Evolutionary conservation across 106 monocot genomes (phyloP).

Genomic region (Gastrodia elata): DNA sequence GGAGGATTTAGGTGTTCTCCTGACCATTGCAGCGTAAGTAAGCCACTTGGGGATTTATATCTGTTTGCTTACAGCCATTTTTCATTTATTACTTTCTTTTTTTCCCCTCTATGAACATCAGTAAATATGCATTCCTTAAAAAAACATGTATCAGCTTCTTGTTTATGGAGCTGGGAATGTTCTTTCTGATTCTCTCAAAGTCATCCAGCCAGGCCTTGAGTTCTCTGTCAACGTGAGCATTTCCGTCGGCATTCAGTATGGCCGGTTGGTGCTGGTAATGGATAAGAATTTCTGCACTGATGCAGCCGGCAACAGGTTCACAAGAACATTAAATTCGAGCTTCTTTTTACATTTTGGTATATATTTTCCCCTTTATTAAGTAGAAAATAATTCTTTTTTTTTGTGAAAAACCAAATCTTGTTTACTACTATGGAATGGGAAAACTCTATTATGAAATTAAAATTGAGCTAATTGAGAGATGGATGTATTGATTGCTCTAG

Average conservation of each 20-base stretch:
- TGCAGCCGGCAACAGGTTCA: constrained; percentile 81
- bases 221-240: constrained; percentile 60
- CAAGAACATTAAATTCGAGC: constrained; percentile 71
- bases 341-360: constrained; percentile 81
- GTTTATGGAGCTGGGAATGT: constrained; percentile 80
- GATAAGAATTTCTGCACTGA: constrained; percentile 77
- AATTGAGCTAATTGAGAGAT: background rate
- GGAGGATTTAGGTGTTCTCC: constrained; percentile 69
- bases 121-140: constrained; percentile 3
- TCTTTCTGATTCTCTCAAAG: constrained; percentile 51
- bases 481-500: background rate
- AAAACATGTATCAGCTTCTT: constrained; percentile 67
- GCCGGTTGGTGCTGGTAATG: constrained; percentile 75
- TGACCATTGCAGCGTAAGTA: constrained; percentile 76
- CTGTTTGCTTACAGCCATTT: background rate
- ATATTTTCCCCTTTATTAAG: background rate
- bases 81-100: background rate
- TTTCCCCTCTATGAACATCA: too few relatives aligned
- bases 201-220: constrained; percentile 51
- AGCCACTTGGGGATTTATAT: background rate
- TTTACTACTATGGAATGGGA: background rate
- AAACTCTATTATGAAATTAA: background rate
- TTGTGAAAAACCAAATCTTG: background rate
- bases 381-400: background rate
- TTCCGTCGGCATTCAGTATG: constrained; percentile 41